Evolutionary conservation across 768 basidiomycete species (phyloP).

Genomic region (Trametes punicea): DNA sequence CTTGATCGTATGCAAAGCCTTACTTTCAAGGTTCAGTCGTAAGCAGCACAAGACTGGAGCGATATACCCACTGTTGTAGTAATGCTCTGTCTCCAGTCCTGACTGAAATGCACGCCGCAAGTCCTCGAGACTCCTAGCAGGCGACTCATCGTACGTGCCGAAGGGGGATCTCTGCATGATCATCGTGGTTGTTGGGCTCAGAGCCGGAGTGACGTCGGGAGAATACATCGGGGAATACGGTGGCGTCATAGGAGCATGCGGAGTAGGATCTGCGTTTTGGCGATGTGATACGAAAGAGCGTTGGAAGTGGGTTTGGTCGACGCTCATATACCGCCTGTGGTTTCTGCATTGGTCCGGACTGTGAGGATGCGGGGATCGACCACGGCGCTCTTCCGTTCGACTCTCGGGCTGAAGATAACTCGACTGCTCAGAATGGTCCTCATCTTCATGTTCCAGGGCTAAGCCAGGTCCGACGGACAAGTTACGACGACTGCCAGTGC

Average conservation of each 20-base stretch:
- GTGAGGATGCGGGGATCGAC: conserved; percentile 20
- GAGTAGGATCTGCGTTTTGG: conserved; percentile 16
- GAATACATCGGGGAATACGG: conserved; percentile 31
- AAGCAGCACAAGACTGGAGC: neutral
- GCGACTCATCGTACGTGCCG: conserved; percentile 22
- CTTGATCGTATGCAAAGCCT: conserved; percentile 8
- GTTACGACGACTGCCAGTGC: conserved; percentile 42
- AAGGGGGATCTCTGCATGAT: conserved; percentile 17
- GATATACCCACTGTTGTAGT: conserved; percentile 2
- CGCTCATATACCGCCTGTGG: conserved; percentile 28
- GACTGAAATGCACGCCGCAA: conserved; percentile 16
- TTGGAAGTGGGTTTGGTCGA: conserved; percentile 32
- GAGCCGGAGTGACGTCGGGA: conserved; percentile 12
- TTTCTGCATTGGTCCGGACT: neutral
- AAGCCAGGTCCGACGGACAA: conserved; percentile 51
- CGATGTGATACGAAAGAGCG: conserved; percentile 29
- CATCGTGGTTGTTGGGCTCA: conserved; percentile 16
- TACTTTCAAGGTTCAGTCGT: neutral
- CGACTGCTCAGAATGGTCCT: conserved; percentile 35
- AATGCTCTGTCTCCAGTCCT: conserved; percentile 3
- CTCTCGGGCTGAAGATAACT: conserved; percentile 29
- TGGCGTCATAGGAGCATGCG: conserved; percentile 28
- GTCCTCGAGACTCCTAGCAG: conserved; percentile 21
- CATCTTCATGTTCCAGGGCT: conserved; percentile 37
- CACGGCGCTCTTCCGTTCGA: conserved; percentile 17